These are phyloP conservation scores for Penicillium soppii DNA, from an alignment of 495 filamentous ascomycete species.

Conservation along the genomic window DNA sequence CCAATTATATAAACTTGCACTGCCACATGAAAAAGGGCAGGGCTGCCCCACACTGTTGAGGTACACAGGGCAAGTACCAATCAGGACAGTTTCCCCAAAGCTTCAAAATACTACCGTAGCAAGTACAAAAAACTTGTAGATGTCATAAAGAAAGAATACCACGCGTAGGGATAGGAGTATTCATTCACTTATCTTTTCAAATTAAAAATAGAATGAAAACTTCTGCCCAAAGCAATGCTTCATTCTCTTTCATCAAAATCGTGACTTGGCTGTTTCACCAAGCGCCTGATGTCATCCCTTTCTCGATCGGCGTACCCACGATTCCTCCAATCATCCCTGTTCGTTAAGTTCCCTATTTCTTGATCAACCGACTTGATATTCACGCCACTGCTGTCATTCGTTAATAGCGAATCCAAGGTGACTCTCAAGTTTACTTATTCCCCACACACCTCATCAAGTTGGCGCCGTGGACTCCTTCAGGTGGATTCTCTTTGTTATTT, in stretches of 20 bases:
- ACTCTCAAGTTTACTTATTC: neutral
- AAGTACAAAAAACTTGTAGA: neutral
- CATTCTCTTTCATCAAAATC: constrained; percentile 4
- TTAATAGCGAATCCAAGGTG: constrained; percentile 1
- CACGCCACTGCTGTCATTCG: constrained; percentile 30
- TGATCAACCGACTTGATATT: constrained; percentile 15
- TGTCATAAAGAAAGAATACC: neutral
- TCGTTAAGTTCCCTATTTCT: constrained; percentile 6
- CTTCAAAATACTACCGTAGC: neutral
- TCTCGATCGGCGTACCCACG: constrained; percentile 27
- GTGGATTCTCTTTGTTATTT: constrained; percentile 11
- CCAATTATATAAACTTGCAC: neutral
- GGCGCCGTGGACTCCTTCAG: constrained; percentile 11
- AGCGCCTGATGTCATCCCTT: constrained; percentile 46
- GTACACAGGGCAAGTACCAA: no score
- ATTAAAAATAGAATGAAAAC: no score
- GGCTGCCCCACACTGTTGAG: no score
- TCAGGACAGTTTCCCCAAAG: no score
- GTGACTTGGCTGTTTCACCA: constrained; percentile 34
- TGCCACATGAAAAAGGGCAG: neutral
- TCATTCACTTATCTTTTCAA: no score
- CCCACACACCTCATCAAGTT: constrained; percentile 16
- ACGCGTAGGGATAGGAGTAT: no score
- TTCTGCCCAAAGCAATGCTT: no score
- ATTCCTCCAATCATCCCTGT: constrained; percentile 27